Base-by-base conservation (phyloP, 805 yeast genomes). In the Suhomyces xylopsoci region DNA sequence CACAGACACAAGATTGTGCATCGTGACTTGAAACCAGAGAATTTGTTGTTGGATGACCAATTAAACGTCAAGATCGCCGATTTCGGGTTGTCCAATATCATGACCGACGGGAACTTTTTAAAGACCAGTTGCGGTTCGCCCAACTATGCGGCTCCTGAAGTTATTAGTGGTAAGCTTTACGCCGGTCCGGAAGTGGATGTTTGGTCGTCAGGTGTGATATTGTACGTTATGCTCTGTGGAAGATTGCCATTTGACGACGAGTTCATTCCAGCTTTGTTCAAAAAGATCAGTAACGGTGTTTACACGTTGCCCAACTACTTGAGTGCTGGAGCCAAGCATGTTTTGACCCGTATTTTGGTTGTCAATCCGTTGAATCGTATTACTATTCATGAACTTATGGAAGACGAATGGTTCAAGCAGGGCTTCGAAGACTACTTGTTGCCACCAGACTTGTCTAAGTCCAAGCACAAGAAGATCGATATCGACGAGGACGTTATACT, bases 11-110 rank as follows among this genome's bases (percentile, higher is more conserved):
- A 65, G 61, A 65, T 65, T 51, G 69, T 65, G 30, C 69, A 65
- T 55, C 53, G 99, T 62, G 99, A 94, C 73, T 81, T 94, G 68
- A 94, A 94, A 69, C 99, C 99, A 0, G 99, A 94, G 60, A 65
- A 65, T 56, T 62, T 65, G 56, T 61, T 65, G 56, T 58, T 65
- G 59, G 69, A 65, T 47, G 68, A 65, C 53, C 68, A 65, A 46
- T 49, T 65, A 45, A 65, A 65, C 54, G 69, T 65, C 22, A 65
- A 65, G 51, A 65, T 65, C 45, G 69, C 69, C 34, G 69, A 65
- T 44, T 65, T 65, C 43, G 69, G 69, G 2, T 57, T 65, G 49
- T 65, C 69, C 51, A 65, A 65, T 56, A 65, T 65, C 54, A 65
- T 65, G 69, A 65, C 69, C 40, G 69, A 65, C 53, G 69, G 69